phyloP scores from a whole-genome alignment of 2,329 filamentous ascomycete species.

The Hypoxylon sp. region DNA sequence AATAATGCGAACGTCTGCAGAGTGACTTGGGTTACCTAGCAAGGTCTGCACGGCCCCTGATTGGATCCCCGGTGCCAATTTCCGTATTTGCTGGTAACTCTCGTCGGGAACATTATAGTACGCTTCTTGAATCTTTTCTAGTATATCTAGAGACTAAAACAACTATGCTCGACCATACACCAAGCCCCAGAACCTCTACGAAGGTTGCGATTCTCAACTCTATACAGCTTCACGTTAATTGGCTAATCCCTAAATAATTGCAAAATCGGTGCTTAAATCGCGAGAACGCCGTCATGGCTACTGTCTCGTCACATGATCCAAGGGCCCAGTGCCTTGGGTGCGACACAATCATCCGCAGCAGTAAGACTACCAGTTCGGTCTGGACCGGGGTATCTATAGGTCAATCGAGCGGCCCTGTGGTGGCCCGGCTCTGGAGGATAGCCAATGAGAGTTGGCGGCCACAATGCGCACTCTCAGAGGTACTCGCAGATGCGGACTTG shows the following conservation, averaged over 20 bases:
- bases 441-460: slow-evolving; percentile 48
- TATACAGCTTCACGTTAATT: slow-evolving; percentile 36
- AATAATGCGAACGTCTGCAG: slow-evolving; percentile 32
- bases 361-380: slow-evolving; percentile 49
- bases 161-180: slow-evolving; percentile 13
- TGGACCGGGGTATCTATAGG: slow-evolving; percentile 49
- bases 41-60: slow-evolving; percentile 35
- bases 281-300: slow-evolving; percentile 37
- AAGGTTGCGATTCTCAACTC: slow-evolving; percentile 42
- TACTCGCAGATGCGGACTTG: slow-evolving; percentile 52
- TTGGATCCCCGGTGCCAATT: slow-evolving; percentile 31
- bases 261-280: slow-evolving; percentile 31
- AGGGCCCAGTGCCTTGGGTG: slow-evolving; percentile 46
- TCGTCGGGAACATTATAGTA: slow-evolving; percentile 9
- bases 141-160: neutral
- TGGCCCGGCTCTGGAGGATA: slow-evolving; percentile 40
- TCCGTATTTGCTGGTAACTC: slow-evolving; percentile 26
- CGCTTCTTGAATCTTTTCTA: slow-evolving; percentile 17
- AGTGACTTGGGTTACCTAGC: slow-evolving; percentile 37
- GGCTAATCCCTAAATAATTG: slow-evolving; percentile 43
- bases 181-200: slow-evolving; percentile 20
- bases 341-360: slow-evolving; percentile 47
- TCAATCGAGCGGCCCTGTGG: slow-evolving; percentile 47
- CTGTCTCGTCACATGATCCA: slow-evolving; percentile 49
- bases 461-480: slow-evolving; percentile 46